These are phyloP conservation scores for Cucurbitaria berberidis DNA, from an alignment of 2,329 filamentous ascomycete genomes.

Conservation along the genomic window DNA sequence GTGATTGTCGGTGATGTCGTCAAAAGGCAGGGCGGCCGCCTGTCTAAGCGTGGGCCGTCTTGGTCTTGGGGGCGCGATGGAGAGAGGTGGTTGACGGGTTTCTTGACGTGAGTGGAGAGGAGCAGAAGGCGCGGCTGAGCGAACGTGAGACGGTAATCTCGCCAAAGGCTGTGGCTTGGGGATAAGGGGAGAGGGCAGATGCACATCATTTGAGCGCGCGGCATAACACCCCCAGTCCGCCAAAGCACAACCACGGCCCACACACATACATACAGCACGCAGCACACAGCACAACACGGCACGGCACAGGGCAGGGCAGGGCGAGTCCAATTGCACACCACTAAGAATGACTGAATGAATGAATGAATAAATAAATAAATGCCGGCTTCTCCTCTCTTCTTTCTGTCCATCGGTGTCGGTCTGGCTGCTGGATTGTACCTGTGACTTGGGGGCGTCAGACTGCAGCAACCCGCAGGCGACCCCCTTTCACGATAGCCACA, in stretches of 20 bases:
- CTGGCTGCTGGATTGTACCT: no score
- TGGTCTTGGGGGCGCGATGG: conserved; percentile 17
- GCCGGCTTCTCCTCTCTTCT: no score
- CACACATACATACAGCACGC: no score
- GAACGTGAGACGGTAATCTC: conserved; percentile 20
- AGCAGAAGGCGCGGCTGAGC: conserved; percentile 39
- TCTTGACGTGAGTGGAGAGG: conserved; percentile 39
- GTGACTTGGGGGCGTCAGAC: no score
- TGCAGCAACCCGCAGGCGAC: not conserved
- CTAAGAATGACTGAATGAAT: conserved; percentile 3
- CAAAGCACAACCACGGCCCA: conserved; percentile 8
- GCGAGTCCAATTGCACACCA: conserved; percentile 14
- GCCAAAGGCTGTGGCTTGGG: conserved; percentile 17
- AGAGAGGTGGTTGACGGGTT: conserved; percentile 21
- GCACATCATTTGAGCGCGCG: conserved; percentile 24
- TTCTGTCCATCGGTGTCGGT: no score
- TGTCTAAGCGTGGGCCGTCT: conserved; percentile 20
- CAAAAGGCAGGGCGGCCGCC: conserved; percentile 12
- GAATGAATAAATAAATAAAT: no score
- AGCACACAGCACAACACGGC: no score
- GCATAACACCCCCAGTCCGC: conserved; percentile 19
- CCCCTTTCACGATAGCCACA: not conserved
- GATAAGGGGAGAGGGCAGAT: conserved; percentile 21
- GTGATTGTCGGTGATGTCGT: conserved; percentile 1
- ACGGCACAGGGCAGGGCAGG: no score